Conservation (phyloP, 331 rosid genomes). For the Malus hybrid region DNA sequence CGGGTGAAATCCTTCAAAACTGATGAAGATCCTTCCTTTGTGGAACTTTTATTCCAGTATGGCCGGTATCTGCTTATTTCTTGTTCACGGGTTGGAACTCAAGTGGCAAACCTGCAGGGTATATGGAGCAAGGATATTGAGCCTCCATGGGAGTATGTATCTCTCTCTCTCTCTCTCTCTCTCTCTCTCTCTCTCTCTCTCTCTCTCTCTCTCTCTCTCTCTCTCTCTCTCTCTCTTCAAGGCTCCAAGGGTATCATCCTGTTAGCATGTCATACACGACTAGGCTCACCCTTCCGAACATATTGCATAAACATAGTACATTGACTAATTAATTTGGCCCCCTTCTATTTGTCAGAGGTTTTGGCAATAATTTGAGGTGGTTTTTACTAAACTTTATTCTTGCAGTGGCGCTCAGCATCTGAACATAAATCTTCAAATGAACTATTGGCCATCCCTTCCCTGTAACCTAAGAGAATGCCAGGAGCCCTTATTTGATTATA, state of each 20-base stretch:
- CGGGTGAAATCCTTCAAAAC: constrained; percentile 73
- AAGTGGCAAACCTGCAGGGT: constrained; percentile 85
- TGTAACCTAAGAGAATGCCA: constrained; percentile 91
- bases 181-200: background rate
- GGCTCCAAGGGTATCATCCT: background rate
- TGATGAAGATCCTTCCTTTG: constrained; percentile 89
- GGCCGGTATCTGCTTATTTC: constrained; percentile 90
- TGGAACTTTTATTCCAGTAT: constrained; percentile 88
- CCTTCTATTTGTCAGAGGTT: background rate
- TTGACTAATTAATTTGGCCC: background rate
- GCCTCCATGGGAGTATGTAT: constrained; percentile 94
- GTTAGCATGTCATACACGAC: background rate
- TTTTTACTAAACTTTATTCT: constrained; percentile 20
- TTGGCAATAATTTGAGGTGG: constrained; percentile 6
- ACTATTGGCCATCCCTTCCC: constrained; percentile 93
- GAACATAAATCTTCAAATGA: constrained; percentile 94
- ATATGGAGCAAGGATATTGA: constrained; percentile 74
- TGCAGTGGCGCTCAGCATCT: constrained; percentile 91
- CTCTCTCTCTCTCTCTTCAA: too few species aligned
- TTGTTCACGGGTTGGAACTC: constrained; percentile 85
- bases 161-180: background rate
- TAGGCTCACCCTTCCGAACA: background rate
- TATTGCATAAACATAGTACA: background rate
- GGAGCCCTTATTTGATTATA: constrained; percentile 75
- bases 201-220: background rate